phyloP scores from a whole-genome alignment of 495 filamentous ascomycete species.

The Cudoniella acicularis region DNA sequence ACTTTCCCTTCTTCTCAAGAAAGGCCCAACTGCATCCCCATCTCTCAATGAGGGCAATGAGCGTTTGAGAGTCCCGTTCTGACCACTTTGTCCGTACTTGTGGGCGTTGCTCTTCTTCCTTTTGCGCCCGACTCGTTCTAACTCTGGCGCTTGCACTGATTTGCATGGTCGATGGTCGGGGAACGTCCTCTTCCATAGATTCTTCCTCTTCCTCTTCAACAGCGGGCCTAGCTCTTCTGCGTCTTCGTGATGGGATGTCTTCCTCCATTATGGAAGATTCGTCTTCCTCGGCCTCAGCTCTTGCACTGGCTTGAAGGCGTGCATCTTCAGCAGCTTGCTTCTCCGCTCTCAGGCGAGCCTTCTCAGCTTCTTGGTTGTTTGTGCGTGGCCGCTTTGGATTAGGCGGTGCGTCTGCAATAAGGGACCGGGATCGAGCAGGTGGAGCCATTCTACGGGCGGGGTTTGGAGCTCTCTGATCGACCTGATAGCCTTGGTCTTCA shows the following conservation, averaged over 20 bases:
- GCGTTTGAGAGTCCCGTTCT: conserved; percentile 34
- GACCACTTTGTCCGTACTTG: conserved; percentile 49
- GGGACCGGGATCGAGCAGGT: background rate
- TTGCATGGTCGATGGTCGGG: conserved; percentile 21
- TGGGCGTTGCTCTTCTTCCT: conserved; percentile 23
- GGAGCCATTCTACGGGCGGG: conserved; percentile 4
- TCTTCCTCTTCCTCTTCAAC: conserved; percentile 8
- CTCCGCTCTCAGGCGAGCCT: background rate
- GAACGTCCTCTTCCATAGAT: background rate
- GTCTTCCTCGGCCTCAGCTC: background rate
- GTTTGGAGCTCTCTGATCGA: conserved; percentile 16
- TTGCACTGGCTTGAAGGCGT: background rate
- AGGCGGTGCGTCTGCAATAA: background rate
- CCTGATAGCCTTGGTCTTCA: conserved; percentile 26
- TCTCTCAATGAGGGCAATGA: conserved; percentile 46
- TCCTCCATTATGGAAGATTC: background rate
- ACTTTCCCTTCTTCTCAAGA: conserved; percentile 38
- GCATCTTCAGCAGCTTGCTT: background rate
- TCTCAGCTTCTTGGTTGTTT: conserved; percentile 4
- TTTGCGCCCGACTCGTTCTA: background rate
- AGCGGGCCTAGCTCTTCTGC: too few relatives aligned
- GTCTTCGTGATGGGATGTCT: background rate
- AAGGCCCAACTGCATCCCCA: conserved; percentile 49
- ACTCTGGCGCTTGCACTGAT: conserved; percentile 13
- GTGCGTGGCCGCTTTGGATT: conserved; percentile 13